Percentiles rank a stretch among this genome's conserved stretches.
phyloP scores from a whole-genome alignment of 805 yeast species.

The Kodamaea leandrae region DNA sequence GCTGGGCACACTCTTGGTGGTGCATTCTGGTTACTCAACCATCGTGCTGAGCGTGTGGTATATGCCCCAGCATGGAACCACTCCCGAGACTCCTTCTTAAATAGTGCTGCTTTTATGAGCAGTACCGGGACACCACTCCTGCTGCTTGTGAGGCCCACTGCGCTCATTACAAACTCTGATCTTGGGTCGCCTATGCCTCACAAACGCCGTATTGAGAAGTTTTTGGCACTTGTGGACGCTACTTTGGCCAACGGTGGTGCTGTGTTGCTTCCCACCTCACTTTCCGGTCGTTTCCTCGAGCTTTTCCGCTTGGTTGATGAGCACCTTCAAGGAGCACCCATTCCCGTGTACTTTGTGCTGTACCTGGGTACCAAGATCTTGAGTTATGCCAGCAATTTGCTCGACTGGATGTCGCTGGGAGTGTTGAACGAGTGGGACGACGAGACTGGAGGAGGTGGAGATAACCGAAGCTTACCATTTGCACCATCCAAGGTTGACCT shows the following conservation, averaged over 20 bases:
- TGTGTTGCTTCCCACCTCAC: slow-evolving; percentile 76
- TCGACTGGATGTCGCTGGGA: slow-evolving; percentile 95
- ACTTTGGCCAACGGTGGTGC: slow-evolving; percentile 75
- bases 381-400: slow-evolving; percentile 80
- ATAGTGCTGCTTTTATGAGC: slow-evolving; percentile 58
- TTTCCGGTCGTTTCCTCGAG: slow-evolving; percentile 80
- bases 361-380: slow-evolving; percentile 76
- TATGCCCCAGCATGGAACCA: slow-evolving; percentile 96
- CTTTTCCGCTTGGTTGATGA: slow-evolving; percentile 70
- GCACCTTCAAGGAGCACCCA: slow-evolving; percentile 53
- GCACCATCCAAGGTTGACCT: slow-evolving; percentile 62
- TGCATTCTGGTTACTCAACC: slow-evolving; percentile 76
- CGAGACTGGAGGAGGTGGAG: slow-evolving; percentile 17
- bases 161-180: slow-evolving; percentile 71
- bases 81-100: slow-evolving; percentile 79
- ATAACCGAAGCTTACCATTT: slow-evolving; percentile 68
- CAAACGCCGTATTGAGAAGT: slow-evolving; percentile 59
- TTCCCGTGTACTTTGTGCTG: slow-evolving; percentile 75
- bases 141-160: slow-evolving; percentile 71
- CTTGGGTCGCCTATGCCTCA: slow-evolving; percentile 65
- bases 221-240: slow-evolving; percentile 60
- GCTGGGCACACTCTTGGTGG: slow-evolving; percentile 96
- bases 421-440: slow-evolving; percentile 82
- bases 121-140: slow-evolving; percentile 60
- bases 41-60: slow-evolving; percentile 73